phyloP scores from a whole-genome alignment of 2,329 filamentous ascomycete species.

The Leptographium lundbergii region DNA sequence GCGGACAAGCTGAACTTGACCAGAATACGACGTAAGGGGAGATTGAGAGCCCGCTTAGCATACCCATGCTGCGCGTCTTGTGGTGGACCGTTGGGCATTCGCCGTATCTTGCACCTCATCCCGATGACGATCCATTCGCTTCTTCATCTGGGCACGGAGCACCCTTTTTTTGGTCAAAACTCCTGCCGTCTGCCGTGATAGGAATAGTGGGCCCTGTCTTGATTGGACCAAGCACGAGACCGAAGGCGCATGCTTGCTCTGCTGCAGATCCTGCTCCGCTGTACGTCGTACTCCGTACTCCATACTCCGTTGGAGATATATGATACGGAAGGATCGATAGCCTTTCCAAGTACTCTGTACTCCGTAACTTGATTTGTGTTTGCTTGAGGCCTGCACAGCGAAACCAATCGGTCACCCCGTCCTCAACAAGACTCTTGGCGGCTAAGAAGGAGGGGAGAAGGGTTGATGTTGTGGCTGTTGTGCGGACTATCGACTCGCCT shows the following conservation, averaged over 20 bases:
- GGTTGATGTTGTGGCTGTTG: too few relatives aligned
- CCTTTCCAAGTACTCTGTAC: too few relatives aligned
- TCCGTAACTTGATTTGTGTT: background rate
- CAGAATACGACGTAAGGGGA: background rate
- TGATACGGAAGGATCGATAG: too few relatives aligned
- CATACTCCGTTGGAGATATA: too few relatives aligned
- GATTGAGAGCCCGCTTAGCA: background rate
- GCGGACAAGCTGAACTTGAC: background rate
- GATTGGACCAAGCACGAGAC: background rate
- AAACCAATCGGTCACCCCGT: too few relatives aligned
- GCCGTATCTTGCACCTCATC: background rate
- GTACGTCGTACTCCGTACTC: background rate
- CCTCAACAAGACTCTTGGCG: too few relatives aligned
- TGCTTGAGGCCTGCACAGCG: background rate
- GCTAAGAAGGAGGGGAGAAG: too few relatives aligned
- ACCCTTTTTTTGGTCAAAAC: background rate
- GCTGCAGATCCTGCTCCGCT: background rate
- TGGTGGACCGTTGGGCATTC: background rate
- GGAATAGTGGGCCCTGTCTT: background rate
- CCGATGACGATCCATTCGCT: background rate
- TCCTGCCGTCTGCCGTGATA: background rate
- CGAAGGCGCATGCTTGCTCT: background rate
- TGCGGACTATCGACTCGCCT: too few relatives aligned
- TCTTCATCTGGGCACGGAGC: background rate
- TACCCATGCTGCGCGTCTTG: background rate